Evolutionary conservation across 768 basidiomycete species (phyloP).

Genomic region (Clitopilus passeckerianus): DNA sequence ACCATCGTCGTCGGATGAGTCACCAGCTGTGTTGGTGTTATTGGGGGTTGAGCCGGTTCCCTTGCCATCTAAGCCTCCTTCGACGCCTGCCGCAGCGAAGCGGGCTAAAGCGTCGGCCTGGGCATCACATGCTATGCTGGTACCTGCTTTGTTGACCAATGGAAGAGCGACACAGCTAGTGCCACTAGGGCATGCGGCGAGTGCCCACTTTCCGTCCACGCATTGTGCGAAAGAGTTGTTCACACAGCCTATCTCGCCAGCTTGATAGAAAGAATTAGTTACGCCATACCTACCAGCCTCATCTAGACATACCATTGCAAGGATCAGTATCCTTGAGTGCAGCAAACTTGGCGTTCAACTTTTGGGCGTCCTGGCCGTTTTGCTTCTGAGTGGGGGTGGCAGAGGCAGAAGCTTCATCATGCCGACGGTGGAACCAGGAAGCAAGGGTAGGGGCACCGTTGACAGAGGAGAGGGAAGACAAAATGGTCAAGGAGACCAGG

Average conservation of each 20-base stretch:
- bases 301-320: conserved; percentile 34
- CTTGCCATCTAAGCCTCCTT: conserved; percentile 34
- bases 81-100: conserved; percentile 36
- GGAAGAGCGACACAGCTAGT: conserved; percentile 46
- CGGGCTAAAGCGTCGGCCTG: conserved; percentile 30
- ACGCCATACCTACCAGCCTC: conserved; percentile 8
- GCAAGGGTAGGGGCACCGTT: conserved; percentile 27
- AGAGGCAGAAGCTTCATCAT: conserved; percentile 13
- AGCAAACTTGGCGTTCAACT: conserved; percentile 43
- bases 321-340: conserved; percentile 34
- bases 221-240: conserved; percentile 39
- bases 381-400: conserved; percentile 17
- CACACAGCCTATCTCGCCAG: conserved; percentile 35
- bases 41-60: conserved; percentile 2
- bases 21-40: conserved; percentile 3
- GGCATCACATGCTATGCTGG: conserved; percentile 38
- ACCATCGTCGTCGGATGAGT: too few species aligned
- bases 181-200: conserved; percentile 27
- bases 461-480: conserved; percentile 24
- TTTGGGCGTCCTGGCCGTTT: conserved; percentile 47
- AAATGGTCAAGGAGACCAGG: not conserved
- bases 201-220: conserved; percentile 29
- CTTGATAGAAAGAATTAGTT: conserved; percentile 25
- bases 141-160: conserved; percentile 40
- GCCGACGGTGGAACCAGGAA: conserved; percentile 18